These are phyloP conservation scores for Apiotrichum brassicae DNA, from an alignment of 1,284 basidiomycete species.

Conservation along the genomic window DNA sequence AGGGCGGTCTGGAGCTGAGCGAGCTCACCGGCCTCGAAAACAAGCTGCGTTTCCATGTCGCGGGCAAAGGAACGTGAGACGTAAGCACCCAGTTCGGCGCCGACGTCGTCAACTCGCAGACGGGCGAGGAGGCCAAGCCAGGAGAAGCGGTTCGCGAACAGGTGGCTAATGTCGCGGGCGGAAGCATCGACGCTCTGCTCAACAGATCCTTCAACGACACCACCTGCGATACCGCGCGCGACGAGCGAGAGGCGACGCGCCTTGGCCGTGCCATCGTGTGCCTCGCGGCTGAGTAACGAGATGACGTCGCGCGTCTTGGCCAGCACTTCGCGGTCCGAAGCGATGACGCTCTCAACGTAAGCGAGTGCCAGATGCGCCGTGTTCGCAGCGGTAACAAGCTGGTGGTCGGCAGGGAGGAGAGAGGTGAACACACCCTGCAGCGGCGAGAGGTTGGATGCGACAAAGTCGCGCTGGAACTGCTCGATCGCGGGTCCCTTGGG, in stretches of 20 bases:
- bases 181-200: constrained; percentile 52
- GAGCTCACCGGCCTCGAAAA: constrained; percentile 64
- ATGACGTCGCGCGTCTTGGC: constrained; percentile 18
- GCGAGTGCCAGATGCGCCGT: constrained; percentile 19
- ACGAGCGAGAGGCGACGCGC: constrained; percentile 31
- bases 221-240: constrained; percentile 30
- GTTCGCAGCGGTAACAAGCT: constrained; percentile 21
- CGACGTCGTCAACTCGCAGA: constrained; percentile 63
- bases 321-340: constrained; percentile 20
- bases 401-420: constrained; percentile 8
- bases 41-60: constrained; percentile 64
- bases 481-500: constrained; percentile 24
- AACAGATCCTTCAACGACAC: constrained; percentile 50
- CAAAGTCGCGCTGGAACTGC: constrained; percentile 34
- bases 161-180: constrained; percentile 51
- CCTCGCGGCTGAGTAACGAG: constrained; percentile 13
- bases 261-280: constrained; percentile 22
- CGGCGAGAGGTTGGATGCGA: constrained; percentile 32
- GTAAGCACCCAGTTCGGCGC: constrained; percentile 53
- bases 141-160: constrained; percentile 54
- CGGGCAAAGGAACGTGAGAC: constrained; percentile 58
- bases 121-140: constrained; percentile 61
- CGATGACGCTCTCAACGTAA: constrained; percentile 24
- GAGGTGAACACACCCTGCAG: constrained; percentile 21
- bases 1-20: constrained; percentile 54